Evolutionary conservation across 768 basidiomycete genomes (phyloP), one percentile per base, ranked within the genome.

Genomic region (Termitomyces sp.): DNA sequence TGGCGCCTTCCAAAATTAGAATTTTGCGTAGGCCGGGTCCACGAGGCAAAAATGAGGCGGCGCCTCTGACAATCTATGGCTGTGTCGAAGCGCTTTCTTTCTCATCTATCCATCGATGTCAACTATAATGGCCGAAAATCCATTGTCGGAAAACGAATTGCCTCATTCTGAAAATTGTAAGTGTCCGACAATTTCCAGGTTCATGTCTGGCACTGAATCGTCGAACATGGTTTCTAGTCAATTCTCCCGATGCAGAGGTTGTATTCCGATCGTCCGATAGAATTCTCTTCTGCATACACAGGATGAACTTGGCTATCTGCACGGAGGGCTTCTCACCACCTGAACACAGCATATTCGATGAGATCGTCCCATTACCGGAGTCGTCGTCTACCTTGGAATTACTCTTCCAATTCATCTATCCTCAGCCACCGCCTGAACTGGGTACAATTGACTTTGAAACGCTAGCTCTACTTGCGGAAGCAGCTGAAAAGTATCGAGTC

Each of bases 401-500:
- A 8, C 52, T 64, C 17, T 62, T 62, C 19, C 61, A 54, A 21
- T 64, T 62, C 39, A 56, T 63, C 51, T 44, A 51, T 41, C 51
- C 58, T 49, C n/a, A 47, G 23, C 41, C 51, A 34, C 49, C 32
- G 10, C 60, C 64, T 14, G 53, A 63, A 21, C 40, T 65, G 6
- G 12, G 37, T 4, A 17, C 14, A 7, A 2, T 63, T 2, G 32
- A 46, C 2, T 59, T 57, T 27, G 30, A 58, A 2, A 25, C 55
- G 0, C 46, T 67, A 17, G 53, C 52, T 28, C 0, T 37, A 7
- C 41, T 68, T 12, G 62, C 63, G 3, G 65, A 66, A 48, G 67
- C 67, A 5, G 67, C 63, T 11, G 62, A 68, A 49, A 66, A 65
- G 40, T 68, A 68, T 35, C 52, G 46, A 7, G 62, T 66, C 11